These are phyloP conservation scores for Yamadazyma friedrichii DNA, from an alignment of 1,139 yeast genomes.

Conservation along the genomic window DNA sequence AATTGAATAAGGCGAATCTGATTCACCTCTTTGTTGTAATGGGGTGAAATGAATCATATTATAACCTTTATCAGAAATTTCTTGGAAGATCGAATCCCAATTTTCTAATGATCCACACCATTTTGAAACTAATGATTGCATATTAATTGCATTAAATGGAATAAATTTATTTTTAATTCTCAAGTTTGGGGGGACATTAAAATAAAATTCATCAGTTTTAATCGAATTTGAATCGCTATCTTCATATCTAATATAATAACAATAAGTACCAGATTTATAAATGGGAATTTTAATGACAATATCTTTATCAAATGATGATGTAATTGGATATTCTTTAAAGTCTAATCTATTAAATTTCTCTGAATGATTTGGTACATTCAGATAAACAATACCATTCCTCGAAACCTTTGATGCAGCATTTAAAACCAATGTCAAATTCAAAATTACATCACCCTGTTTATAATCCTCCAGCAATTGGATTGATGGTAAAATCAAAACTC, in stretches of 20 bases:
- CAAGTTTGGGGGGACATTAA: conserved; percentile 80
- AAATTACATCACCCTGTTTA: conserved; percentile 45
- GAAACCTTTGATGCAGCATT: conserved; percentile 75
- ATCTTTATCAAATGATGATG: conserved; percentile 58
- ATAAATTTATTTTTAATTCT: conserved; percentile 54
- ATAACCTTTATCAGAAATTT: conserved; percentile 72
- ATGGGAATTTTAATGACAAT: conserved; percentile 59
- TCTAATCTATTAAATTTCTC: conserved; percentile 54
- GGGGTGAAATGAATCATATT: conserved; percentile 98
- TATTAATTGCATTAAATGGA: conserved; percentile 76
- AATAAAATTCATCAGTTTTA: conserved; percentile 59
- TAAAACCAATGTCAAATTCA: conserved; percentile 58
- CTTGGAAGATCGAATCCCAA: conserved; percentile 68
- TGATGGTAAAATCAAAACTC: conserved; percentile 67
- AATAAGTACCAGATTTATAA: conserved; percentile 75
- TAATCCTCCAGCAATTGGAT: conserved; percentile 43
- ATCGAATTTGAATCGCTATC: conserved; percentile 27
- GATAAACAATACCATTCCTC: conserved; percentile 67
- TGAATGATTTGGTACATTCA: conserved; percentile 62
- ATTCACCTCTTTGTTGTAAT: conserved; percentile 80
- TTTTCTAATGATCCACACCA: conserved; percentile 71
- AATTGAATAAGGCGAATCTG: conserved; percentile 90
- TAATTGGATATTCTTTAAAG: conserved; percentile 49
- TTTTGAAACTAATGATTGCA: conserved; percentile 86
- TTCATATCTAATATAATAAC: conserved; percentile 59